Evolutionary conservation across 2,329 filamentous ascomycete genomes (phyloP).

Genomic region (Pseudogymnoascus sp.): DNA sequence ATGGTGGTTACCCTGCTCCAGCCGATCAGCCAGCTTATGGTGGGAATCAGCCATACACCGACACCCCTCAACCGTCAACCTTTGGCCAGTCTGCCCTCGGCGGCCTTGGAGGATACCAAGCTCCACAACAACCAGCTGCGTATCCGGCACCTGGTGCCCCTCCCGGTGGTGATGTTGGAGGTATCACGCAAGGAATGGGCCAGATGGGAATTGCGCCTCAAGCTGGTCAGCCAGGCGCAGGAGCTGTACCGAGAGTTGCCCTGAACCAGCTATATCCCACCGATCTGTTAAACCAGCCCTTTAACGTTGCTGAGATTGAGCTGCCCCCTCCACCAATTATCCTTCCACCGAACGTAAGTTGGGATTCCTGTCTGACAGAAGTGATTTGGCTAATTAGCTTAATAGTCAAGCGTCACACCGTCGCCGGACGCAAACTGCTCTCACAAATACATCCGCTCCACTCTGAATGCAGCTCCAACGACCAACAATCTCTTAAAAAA

Average conservation of each 20-base stretch:
- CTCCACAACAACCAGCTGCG: conserved; percentile 41
- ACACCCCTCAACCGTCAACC: conserved; percentile 19
- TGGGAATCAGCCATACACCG: conserved; percentile 20
- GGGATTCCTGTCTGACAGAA: not conserved
- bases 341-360: conserved; percentile 80
- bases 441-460: conserved; percentile 90
- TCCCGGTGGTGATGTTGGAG: conserved; percentile 49
- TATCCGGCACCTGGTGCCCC: conserved; percentile 50
- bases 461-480: conserved; percentile 86
- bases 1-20: conserved; percentile 29
- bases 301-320: conserved; percentile 89
- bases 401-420: conserved; percentile 77
- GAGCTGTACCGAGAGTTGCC: conserved; percentile 43
- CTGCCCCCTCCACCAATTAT: conserved; percentile 85
- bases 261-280: conserved; percentile 89
- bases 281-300: conserved; percentile 84
- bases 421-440: conserved; percentile 88
- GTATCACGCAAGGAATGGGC: conserved; percentile 77
- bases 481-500: conserved; percentile 93
- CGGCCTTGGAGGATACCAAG: conserved; percentile 55
- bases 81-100: conserved; percentile 36
- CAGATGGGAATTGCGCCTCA: conserved; percentile 63
- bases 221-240: conserved; percentile 34
- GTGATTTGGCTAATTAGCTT: conserved; percentile 33
- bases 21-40: conserved; percentile 23